Evolutionary conservation across 2,329 filamentous ascomycete species (phyloP).

Genomic region (Ophiostoma ips): DNA sequence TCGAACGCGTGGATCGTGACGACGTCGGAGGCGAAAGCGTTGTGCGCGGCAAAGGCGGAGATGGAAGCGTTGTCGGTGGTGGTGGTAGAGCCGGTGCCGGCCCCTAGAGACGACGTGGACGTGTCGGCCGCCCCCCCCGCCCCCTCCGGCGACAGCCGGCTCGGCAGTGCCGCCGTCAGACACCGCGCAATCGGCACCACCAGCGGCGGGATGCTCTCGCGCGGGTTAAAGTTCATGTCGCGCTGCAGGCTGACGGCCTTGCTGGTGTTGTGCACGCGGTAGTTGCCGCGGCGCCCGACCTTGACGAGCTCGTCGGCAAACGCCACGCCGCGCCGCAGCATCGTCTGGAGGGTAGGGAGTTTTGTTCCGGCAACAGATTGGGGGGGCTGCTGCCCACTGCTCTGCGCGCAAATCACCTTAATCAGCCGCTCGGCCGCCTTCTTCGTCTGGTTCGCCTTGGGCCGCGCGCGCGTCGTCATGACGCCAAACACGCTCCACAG

Average conservation of each 20-base stretch:
- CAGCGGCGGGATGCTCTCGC: conserved; percentile 65
- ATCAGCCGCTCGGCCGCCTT: conserved; percentile 48
- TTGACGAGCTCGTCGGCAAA: conserved; percentile 37
- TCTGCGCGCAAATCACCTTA: conserved; percentile 20
- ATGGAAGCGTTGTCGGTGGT: neutral
- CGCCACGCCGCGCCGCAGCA: conserved; percentile 29
- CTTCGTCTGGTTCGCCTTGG: conserved; percentile 32
- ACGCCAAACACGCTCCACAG: conserved; percentile 85
- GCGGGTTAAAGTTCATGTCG: conserved; percentile 74
- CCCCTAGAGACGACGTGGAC: too few species aligned
- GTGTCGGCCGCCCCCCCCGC: neutral
- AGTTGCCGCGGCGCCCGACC: conserved; percentile 52
- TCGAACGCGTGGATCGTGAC: conserved; percentile 69
- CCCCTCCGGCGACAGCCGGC: neutral
- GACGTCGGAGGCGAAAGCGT: conserved; percentile 74
- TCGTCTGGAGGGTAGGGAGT: conserved; percentile 1
- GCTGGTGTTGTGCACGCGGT: conserved; percentile 59
- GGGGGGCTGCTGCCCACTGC: neutral
- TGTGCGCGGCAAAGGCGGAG: conserved; percentile 51
- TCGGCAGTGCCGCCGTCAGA: conserved; percentile 67
- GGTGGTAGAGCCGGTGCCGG: neutral
- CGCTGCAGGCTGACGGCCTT: conserved; percentile 59
- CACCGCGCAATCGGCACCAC: conserved; percentile 83
- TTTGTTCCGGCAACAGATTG: neutral
- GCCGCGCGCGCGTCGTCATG: conserved; percentile 39